Percentiles rank a stretch among this genome's conserved stretches.
These are phyloP conservation scores for Zasmidium citrigriseum DNA, from an alignment of 2,329 filamentous ascomycete genomes.

Conservation along the genomic window DNA sequence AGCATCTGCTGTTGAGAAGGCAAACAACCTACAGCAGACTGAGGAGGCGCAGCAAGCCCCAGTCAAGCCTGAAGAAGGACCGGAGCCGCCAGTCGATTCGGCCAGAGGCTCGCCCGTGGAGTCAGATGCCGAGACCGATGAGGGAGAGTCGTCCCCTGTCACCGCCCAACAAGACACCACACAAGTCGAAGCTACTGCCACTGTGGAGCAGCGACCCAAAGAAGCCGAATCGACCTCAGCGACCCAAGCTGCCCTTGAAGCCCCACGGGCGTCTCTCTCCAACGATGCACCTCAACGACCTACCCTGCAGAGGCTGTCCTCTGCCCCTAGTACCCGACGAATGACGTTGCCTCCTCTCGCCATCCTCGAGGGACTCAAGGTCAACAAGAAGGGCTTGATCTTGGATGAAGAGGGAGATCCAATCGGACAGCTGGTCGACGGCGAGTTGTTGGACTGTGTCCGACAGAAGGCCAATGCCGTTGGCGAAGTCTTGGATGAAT, in stretches of 20 bases:
- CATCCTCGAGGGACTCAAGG: constrained; percentile 53
- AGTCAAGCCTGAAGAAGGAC: not conserved
- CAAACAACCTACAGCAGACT: too few species aligned
- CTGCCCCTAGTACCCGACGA: not conserved
- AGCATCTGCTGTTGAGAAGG: not conserved
- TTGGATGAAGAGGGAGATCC: constrained; percentile 50
- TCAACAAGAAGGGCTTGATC: constrained; percentile 56
- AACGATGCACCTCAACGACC: not conserved
- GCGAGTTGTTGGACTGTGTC: constrained; percentile 46
- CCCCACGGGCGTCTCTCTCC: not conserved
- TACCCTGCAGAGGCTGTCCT: not conserved
- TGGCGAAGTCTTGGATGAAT: constrained; percentile 51
- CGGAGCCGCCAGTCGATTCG: not conserved
- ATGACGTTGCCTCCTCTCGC: constrained; percentile 39
- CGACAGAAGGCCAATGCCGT: constrained; percentile 49
- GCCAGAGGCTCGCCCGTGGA: not conserved
- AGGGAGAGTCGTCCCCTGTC: not conserved
- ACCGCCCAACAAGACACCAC: not conserved
- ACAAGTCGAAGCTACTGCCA: not conserved
- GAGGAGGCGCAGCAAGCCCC: not conserved
- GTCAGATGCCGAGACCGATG: not conserved
- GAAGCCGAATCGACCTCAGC: not conserved
- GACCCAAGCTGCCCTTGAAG: not conserved
- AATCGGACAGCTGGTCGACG: constrained; percentile 50
- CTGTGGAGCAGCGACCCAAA: not conserved